Evolutionary conservation across 2,329 filamentous ascomycete species (phyloP).

Genomic region (Albifimbria verrucaria): DNA sequence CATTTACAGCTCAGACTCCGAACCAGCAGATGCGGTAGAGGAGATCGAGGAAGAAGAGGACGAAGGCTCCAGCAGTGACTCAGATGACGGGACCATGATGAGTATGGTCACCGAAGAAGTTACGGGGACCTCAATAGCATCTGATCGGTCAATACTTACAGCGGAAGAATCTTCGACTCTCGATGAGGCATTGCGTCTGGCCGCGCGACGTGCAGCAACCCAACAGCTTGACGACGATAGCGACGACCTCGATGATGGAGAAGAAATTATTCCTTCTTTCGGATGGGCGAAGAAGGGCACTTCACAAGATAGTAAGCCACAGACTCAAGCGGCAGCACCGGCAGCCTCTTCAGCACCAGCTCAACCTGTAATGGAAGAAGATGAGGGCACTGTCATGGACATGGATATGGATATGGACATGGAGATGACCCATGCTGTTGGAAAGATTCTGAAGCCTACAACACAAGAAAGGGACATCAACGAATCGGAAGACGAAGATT

Average conservation of each 20-base stretch:
- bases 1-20: slow-evolving; percentile 68
- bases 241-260: slow-evolving; percentile 43
- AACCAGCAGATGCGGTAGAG: slow-evolving; percentile 51
- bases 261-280: slow-evolving; percentile 73
- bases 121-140: slow-evolving; percentile 64
- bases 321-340: slow-evolving; percentile 17
- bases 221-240: slow-evolving; percentile 55
- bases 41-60: slow-evolving; percentile 53
- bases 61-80: slow-evolving; percentile 50
- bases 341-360: slow-evolving; percentile 6
- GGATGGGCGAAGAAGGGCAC: slow-evolving; percentile 64
- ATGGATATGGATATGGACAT: slow-evolving; percentile 47
- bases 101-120: slow-evolving; percentile 77
- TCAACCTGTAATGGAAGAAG: slow-evolving; percentile 9
- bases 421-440: slow-evolving; percentile 55
- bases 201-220: slow-evolving; percentile 71
- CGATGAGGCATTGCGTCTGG: slow-evolving; percentile 74
- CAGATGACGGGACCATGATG: slow-evolving; percentile 77
- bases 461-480: slow-evolving; percentile 28
- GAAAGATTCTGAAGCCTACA: slow-evolving; percentile 46
- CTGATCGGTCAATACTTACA: slow-evolving; percentile 55
- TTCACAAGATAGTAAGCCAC: slow-evolving; percentile 29
- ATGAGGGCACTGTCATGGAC: slow-evolving; percentile 26
- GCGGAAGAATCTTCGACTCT: slow-evolving; percentile 68
- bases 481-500: slow-evolving; percentile 23